These are phyloP conservation scores for Babesia ovis DNA, from an alignment of 169 alveolate species.

Conservation along the genomic window DNA sequence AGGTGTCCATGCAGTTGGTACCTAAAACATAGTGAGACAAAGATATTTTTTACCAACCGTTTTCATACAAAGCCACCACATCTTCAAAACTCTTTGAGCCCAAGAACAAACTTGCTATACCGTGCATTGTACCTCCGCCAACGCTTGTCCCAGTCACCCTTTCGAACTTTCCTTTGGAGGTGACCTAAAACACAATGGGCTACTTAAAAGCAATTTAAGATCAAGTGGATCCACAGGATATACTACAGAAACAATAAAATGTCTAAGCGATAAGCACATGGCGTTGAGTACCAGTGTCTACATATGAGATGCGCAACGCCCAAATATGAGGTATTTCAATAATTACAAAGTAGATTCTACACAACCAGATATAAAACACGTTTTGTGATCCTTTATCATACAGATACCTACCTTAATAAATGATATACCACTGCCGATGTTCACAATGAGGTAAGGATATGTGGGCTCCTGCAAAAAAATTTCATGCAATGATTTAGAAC, in stretches of 20 bases:
- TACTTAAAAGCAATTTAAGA: too few relatives aligned
- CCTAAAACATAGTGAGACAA: not conserved
- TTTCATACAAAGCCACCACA: not conserved
- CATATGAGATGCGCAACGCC: not conserved
- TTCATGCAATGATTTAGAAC: not conserved
- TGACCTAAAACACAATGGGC: constrained; percentile 31
- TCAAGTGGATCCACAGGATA: too few relatives aligned
- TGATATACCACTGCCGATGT: constrained; percentile 62
- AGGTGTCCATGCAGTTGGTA: constrained; percentile 29
- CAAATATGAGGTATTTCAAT: not conserved
- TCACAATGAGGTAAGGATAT: constrained; percentile 52
- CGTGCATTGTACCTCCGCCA: constrained; percentile 58
- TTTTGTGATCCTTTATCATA: too few relatives aligned
- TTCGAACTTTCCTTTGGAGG: constrained; percentile 5
- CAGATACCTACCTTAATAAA: constrained; percentile 28
- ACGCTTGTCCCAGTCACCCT: constrained; percentile 56
- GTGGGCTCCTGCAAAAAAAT: constrained; percentile 4
- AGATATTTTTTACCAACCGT: not conserved
- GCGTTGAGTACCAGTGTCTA: too few relatives aligned
- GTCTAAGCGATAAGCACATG: too few relatives aligned
- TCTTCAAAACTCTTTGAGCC: constrained; percentile 3
- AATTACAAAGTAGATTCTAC: not conserved
- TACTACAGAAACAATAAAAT: too few relatives aligned
- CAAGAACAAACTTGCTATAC: constrained; percentile 23
- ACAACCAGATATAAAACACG: not conserved